Evolutionary conservation across 2,329 filamentous ascomycete genomes (phyloP), one percentile per base, ranked within the genome.

Genomic region (Nannizziopsis barbatae): DNA sequence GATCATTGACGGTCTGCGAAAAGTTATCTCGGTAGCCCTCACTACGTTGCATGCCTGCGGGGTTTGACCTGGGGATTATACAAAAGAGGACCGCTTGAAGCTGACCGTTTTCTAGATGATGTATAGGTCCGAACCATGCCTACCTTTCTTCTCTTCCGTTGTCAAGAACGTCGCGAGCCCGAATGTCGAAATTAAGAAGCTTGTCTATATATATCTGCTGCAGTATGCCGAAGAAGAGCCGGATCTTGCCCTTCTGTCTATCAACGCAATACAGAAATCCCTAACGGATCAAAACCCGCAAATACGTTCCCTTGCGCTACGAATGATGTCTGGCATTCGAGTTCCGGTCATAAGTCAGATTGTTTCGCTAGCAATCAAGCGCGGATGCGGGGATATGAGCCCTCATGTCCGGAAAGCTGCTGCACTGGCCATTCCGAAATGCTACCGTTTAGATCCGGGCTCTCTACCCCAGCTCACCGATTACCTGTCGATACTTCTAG

Each of bases 221-320:
- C 86, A 93, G 64, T 89, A 98, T 75, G 92, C 92, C 64, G 92
- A 96, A 65, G 81, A 88, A 55, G 92, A 96, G 62, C 92, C 90
- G 50, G 92, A 98, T 67, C 84, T 95, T 40, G 89, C 92, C 15
- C 77, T 98, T 33, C 77, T 98, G 39, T 95, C 89, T 51, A 95
- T 98, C 76, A 98, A 98, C 69, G 94, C 92, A 5, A 96, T 98
- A 58, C 92, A 98, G 63, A 96, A 95, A 68, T 95, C 90, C 8
- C 78, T 98, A 50, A 94, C 88, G 18, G 92, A 98, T 67, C 75
- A 82, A 50, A 95, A 89, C 64, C 86, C 92, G 1, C 85, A 94
- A 62, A 81, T 95, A 15, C 83, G 92, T 56, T 87, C 90, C 17
- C 82, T 98, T 60, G 92, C 92, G 0, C 75, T 98, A 53, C 86